Evolutionary conservation across 2,329 filamentous ascomycete genomes (phyloP).

Genomic region (Aulographum hederae): DNA sequence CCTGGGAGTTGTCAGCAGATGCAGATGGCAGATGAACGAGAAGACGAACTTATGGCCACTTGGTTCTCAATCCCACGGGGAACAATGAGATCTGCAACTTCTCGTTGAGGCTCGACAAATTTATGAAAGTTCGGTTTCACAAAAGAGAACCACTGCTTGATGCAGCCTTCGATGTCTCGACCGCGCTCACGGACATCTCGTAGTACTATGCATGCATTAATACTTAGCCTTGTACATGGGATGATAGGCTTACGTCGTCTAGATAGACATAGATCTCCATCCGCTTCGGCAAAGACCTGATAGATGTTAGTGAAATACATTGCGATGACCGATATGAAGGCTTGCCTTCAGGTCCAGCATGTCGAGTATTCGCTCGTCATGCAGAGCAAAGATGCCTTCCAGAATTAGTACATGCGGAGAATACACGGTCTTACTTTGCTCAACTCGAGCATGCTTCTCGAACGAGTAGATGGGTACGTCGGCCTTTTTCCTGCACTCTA

Average conservation of each 20-base stretch:
- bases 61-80: constrained; percentile 87
- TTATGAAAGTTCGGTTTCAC: constrained; percentile 95
- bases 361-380: constrained; percentile 70
- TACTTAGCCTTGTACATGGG: background rate
- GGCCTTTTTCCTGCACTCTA: constrained; percentile 48
- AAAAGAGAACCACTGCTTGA: constrained; percentile 94
- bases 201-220: too few relatives aligned
- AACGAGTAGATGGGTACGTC: constrained; percentile 95
- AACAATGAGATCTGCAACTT: constrained; percentile 83
- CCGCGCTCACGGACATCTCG: constrained; percentile 82
- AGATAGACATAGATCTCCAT: constrained; percentile 83
- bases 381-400: constrained; percentile 89
- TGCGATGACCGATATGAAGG: background rate
- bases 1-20: constrained; percentile 35
- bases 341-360: constrained; percentile 74
- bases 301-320: background rate
- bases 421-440: constrained; percentile 74
- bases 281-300: constrained; percentile 87
- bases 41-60: constrained; percentile 86
- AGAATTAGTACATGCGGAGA: constrained; percentile 90
- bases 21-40: too few relatives aligned
- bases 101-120: constrained; percentile 81
- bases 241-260: constrained; percentile 61
- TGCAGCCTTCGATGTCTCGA: constrained; percentile 81
- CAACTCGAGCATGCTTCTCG: constrained; percentile 65